A percentile compares a stretch with the other conserved stretches of the same genome.
Evolutionary conservation across 306 rosid species (phyloP).

Genomic region (Begonia fuchsioides): DNA sequence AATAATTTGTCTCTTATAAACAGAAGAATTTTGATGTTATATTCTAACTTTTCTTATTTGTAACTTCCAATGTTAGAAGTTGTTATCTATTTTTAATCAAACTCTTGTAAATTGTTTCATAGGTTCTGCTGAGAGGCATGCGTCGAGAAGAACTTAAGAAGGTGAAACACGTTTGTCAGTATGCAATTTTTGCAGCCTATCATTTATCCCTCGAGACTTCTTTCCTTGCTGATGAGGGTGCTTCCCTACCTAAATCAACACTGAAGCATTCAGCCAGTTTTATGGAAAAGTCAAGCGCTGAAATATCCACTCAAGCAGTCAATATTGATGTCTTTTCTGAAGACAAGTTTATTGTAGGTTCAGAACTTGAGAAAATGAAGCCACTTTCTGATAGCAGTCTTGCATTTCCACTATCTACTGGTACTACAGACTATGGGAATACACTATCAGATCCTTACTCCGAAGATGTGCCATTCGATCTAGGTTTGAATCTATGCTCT

Average conservation of each 20-base stretch:
- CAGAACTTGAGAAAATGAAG: slow-evolving; percentile 26
- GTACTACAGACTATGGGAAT: slow-evolving; percentile 18
- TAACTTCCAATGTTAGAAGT: slow-evolving; percentile 4
- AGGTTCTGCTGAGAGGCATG: slow-evolving; percentile 82
- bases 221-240: slow-evolving; percentile 98
- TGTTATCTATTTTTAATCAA: slow-evolving; percentile 18
- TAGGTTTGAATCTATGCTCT: slow-evolving; percentile 15
- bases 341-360: slow-evolving; percentile 20
- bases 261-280: slow-evolving; percentile 20
- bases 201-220: slow-evolving; percentile 97
- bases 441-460: slow-evolving; percentile 20
- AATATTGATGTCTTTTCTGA: slow-evolving; percentile 21
- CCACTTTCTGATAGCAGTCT: slow-evolving; percentile 19
- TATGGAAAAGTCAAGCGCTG: slow-evolving; percentile 29
- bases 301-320: slow-evolving; percentile 21
- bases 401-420: slow-evolving; percentile 22
- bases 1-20: slow-evolving; percentile 8
- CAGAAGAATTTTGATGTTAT: background rate
- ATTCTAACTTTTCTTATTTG: slow-evolving; percentile 1
- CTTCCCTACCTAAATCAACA: slow-evolving; percentile 69
- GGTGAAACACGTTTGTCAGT: slow-evolving; percentile 75
- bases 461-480: slow-evolving; percentile 26
- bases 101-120: slow-evolving; percentile 16
- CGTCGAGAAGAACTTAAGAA: slow-evolving; percentile 78
- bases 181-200: slow-evolving; percentile 92